These are phyloP conservation scores for Marasmius oreades DNA, from an alignment of 1,284 basidiomycete species.

Conservation along the genomic window DNA sequence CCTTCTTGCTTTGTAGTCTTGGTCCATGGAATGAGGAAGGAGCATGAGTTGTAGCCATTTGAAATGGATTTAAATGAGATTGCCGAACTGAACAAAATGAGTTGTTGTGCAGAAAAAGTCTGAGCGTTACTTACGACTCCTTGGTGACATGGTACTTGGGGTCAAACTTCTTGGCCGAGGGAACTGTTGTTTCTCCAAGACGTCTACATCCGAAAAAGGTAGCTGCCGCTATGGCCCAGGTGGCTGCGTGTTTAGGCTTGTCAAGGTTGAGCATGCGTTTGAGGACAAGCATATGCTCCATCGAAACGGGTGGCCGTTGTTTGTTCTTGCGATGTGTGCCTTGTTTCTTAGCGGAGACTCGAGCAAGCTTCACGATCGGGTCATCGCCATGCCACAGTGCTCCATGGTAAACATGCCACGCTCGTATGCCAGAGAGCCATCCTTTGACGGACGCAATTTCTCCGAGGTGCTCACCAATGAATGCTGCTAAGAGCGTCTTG, in stretches of 20 bases:
- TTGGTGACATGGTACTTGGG: too few relatives aligned
- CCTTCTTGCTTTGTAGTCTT: neutral
- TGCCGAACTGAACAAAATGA: neutral
- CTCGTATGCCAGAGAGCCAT: neutral
- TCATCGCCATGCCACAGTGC: conserved; percentile 1
- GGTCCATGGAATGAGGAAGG: conserved; percentile 9
- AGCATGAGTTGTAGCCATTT: neutral
- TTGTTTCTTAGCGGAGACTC: neutral
- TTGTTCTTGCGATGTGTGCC: neutral
- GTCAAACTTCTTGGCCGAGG: too few relatives aligned
- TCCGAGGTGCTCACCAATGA: conserved; percentile 15
- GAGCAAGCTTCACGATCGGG: neutral
- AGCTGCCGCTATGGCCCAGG: neutral
- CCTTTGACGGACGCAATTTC: neutral
- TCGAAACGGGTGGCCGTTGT: neutral
- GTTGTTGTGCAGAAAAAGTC: too few relatives aligned
- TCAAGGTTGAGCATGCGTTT: neutral
- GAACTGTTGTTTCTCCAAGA: neutral
- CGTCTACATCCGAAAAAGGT: conserved; percentile 4
- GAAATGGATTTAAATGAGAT: neutral
- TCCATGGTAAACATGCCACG: too few relatives aligned
- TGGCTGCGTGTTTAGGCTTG: neutral
- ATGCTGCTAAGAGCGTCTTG: conserved; percentile 21
- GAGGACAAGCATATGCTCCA: neutral
- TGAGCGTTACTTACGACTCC: too few relatives aligned